These are phyloP conservation scores for Casuarina cunninghamiana DNA, from an alignment of 306 rosid species.

Conservation along the genomic window DNA sequence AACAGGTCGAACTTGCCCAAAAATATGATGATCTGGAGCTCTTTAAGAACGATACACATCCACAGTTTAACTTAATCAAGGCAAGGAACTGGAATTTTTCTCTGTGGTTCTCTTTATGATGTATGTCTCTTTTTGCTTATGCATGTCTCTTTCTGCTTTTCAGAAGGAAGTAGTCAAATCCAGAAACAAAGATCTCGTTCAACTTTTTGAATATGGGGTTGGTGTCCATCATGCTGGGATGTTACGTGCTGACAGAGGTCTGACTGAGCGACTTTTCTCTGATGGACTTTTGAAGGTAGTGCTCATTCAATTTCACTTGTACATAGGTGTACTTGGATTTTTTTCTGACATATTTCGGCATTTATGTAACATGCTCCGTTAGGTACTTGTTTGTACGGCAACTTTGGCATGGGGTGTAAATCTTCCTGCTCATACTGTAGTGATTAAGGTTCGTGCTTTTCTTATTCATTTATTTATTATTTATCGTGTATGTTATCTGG, in stretches of 20 bases:
- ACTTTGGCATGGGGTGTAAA: slow-evolving; percentile 99
- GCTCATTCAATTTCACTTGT: slow-evolving; percentile 20
- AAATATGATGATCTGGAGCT: slow-evolving; percentile 63
- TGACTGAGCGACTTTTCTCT: slow-evolving; percentile 93
- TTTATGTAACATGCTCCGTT: slow-evolving; percentile 28
- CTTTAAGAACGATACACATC: slow-evolving; percentile 67
- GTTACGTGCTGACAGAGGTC: slow-evolving; percentile 92
- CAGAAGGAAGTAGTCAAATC: slow-evolving; percentile 91
- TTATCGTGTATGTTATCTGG: background rate
- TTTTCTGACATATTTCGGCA: slow-evolving; percentile 12
- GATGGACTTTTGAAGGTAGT: slow-evolving; percentile 86
- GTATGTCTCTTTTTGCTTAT: slow-evolving; percentile 23
- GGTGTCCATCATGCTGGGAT: slow-evolving; percentile 99
- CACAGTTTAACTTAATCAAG: slow-evolving; percentile 67
- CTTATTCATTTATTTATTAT: background rate
- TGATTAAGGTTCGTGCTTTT: slow-evolving; percentile 70
- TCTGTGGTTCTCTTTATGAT: slow-evolving; percentile 13
- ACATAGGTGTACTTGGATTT: slow-evolving; percentile 15
- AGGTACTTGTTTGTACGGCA: slow-evolving; percentile 99
- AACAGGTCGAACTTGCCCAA: slow-evolving; percentile 86
- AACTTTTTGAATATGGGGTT: slow-evolving; percentile 78
- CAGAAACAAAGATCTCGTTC: slow-evolving; percentile 90
- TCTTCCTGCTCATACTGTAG: slow-evolving; percentile 98
- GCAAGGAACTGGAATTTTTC: slow-evolving; percentile 37
- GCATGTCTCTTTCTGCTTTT: slow-evolving; percentile 35